Percentiles rank a stretch among this genome's conserved stretches.
These are phyloP conservation scores for Dictyostelium capitatum DNA, from an alignment of 78 protist species.

Conservation along the genomic window DNA sequence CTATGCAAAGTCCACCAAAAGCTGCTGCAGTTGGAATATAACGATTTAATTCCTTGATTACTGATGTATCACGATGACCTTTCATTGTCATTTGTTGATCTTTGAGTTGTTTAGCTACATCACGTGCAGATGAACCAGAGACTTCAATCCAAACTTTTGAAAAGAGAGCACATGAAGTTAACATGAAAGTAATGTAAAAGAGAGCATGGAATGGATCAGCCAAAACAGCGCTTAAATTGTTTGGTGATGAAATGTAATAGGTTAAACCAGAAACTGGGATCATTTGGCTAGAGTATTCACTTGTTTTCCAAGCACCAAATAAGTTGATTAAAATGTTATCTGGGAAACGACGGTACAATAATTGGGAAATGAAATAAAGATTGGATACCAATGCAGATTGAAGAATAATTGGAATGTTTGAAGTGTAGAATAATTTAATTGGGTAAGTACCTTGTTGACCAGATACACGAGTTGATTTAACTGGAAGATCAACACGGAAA, in stretches of 20 bases:
- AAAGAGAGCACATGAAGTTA: constrained; percentile 99
- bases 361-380: constrained; percentile 98
- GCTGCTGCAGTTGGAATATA: constrained; percentile 99
- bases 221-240: constrained; percentile 85
- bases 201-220: constrained; percentile 98
- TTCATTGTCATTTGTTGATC: constrained; percentile 94
- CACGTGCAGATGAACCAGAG: constrained; percentile 96
- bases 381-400: constrained; percentile 98
- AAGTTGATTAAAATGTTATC: constrained; percentile 92
- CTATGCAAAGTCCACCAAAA: constrained; percentile 99
- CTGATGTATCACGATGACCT: constrained; percentile 88
- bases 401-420: constrained; percentile 99
- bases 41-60: constrained; percentile 93
- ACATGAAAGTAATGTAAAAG: constrained; percentile 96
- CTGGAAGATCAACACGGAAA: constrained; percentile 97
- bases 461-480: constrained; percentile 83
- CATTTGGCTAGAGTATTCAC: constrained; percentile 78
- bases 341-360: constrained; percentile 95
- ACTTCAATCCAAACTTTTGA: constrained; percentile 97
- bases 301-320: constrained; percentile 97
- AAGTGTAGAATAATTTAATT: constrained; percentile 99
- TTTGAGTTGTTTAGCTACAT: constrained; percentile 97
- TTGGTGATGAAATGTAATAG: constrained; percentile 99
- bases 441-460: constrained; percentile 96
- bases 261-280: constrained; percentile 98